A percentile compares a stretch with the other conserved stretches of the same genome.
phyloP scores from a whole-genome alignment of 2,329 filamentous ascomycete genomes.

The Acrodontium crateriforme region DNA sequence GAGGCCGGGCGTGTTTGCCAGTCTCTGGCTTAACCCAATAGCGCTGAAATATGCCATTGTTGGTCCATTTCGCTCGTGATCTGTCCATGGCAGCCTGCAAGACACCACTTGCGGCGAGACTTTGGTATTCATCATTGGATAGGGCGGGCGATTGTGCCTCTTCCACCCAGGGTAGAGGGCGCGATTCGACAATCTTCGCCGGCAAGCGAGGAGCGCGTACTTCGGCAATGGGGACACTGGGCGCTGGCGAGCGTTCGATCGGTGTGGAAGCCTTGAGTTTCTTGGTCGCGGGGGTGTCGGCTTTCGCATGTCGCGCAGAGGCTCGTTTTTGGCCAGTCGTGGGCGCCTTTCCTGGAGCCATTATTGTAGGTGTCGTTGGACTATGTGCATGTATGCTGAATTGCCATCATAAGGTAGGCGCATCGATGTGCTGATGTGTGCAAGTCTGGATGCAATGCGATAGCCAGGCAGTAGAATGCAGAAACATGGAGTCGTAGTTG shows the following conservation, averaged over 20 bases:
- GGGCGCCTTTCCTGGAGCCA: conserved; percentile 4
- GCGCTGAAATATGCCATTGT: conserved; percentile 54
- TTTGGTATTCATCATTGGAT: conserved; percentile 54
- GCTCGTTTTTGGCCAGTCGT: conserved; percentile 14
- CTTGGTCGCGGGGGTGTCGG: conserved; percentile 12
- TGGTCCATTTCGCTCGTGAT: conserved; percentile 61
- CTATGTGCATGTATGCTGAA: too few species aligned
- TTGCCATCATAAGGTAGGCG: too few species aligned
- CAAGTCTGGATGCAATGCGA: too few species aligned
- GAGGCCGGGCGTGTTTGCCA: conserved; percentile 46
- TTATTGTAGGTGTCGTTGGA: too few species aligned
- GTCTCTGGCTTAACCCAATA: conserved; percentile 65
- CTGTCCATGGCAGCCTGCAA: conserved; percentile 58
- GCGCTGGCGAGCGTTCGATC: conserved; percentile 2
- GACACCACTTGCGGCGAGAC: conserved; percentile 61
- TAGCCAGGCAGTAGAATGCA: too few species aligned
- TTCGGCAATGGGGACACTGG: conserved; percentile 4
- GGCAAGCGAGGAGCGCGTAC: conserved; percentile 33
- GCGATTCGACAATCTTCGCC: conserved; percentile 47
- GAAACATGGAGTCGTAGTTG: too few species aligned
- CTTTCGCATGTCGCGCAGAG: conserved; percentile 11
- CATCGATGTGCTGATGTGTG: too few species aligned
- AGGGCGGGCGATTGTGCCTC: conserved; percentile 52
- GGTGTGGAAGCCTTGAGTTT: conserved; percentile 11
- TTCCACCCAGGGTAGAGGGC: conserved; percentile 58